Conservation (phyloP, 495 filamentous ascomycete species). For the Neurospora tetrasperma region DNA sequence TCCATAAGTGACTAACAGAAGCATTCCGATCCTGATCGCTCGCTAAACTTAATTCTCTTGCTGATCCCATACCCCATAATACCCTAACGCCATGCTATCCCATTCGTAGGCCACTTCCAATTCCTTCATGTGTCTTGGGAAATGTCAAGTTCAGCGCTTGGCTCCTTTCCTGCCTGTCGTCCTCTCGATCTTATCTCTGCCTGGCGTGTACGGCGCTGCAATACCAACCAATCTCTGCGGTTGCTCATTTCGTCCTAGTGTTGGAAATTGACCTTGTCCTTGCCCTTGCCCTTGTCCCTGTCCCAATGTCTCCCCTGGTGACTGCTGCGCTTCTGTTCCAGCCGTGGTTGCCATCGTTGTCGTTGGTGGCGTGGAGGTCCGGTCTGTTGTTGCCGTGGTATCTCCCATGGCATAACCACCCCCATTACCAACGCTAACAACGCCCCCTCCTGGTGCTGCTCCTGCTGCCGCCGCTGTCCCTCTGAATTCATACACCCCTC, state of each 20-base stretch:
- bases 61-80: background rate
- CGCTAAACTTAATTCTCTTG: background rate
- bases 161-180: slow-evolving; percentile 27
- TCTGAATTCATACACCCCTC: slow-evolving; percentile 31
- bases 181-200: slow-evolving; percentile 53
- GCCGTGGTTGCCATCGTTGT: background rate
- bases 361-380: background rate
- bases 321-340: background rate
- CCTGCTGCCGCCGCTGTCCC: slow-evolving; percentile 14
- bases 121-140: background rate
- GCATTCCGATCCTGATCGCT: background rate
- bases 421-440: background rate
- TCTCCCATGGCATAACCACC: background rate
- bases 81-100: slow-evolving; percentile 9
- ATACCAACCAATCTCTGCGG: slow-evolving; percentile 37
- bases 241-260: background rate
- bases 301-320: background rate
- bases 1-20: background rate
- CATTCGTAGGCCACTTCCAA: background rate
- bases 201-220: slow-evolving; percentile 66
- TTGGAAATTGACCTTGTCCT: background rate
- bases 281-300: background rate
- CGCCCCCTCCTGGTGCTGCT: background rate
- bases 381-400: background rate
- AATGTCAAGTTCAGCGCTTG: slow-evolving; percentile 15